Evolutionary conservation across 495 filamentous ascomycete genomes (phyloP), one percentile per base, ranked within the genome.

Genomic region (Neurospora hispaniola): DNA sequence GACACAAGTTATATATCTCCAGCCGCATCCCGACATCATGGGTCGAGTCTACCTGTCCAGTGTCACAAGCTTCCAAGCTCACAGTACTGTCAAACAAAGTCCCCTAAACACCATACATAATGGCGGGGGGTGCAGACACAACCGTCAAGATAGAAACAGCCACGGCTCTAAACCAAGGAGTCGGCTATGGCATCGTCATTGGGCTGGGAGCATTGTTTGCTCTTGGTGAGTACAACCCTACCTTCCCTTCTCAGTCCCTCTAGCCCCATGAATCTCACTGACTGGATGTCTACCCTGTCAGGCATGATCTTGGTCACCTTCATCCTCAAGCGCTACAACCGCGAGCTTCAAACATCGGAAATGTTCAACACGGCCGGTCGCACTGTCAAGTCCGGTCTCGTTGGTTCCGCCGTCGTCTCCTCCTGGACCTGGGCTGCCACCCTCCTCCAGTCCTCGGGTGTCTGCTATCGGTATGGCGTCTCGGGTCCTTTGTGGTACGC

Each of bases 361-460:
- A 97, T 96, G 92, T 98, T 98, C 88, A 94, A 89, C 73, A 98
- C 95, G 3, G 95, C 95, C 69, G 95, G 95, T 20, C 86, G 95
- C 68, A 97, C 94, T 11, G 95, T 98, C 77, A 98, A 97, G 77
- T 94, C 93, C 14, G 95, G 95, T 69, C 85, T 98, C 20, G 94
- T 98, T n/a, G 93, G 93, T 5, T 91, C 92, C 40, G 94, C 95
- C n/a, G 95, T 98, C 46, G 94, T 97, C 23, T 94, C 92, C 73
- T 94, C 91, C 54, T 98, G 95, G 95, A 98, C 95, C 9, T 97
- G 94, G 93, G 92, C 92, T 6, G 92, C 92, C 69, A 94, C 91
- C 11, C 83, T 94, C 3, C 84, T 94, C 14, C 95, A 98, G 79
- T 92, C 89, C n/a, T 91, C 93, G 12, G 90, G 90, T 40, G 92